phyloP scores from a whole-genome alignment of 441 rosid species.

The Populus trichocarpa region DNA sequence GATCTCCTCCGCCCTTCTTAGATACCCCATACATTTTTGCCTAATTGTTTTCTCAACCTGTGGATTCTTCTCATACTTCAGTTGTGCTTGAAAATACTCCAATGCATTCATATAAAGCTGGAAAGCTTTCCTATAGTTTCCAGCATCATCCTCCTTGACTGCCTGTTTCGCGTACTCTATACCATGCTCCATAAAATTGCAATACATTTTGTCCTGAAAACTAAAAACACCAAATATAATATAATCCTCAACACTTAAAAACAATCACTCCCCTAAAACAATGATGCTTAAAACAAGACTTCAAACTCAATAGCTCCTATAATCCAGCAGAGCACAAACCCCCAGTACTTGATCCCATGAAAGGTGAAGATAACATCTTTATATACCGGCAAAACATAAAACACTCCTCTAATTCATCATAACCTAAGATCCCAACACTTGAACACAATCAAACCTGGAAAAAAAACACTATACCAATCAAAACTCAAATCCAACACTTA shows the following conservation, averaged over 20 bases:
- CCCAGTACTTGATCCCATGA: not conserved
- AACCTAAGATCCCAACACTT: not conserved
- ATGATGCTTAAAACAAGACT: not conserved
- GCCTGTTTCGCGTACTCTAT: conserved; percentile 91
- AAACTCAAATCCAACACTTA: not conserved
- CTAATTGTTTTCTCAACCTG: conserved; percentile 73
- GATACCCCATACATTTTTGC: conserved; percentile 75
- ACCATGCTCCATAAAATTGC: conserved; percentile 89
- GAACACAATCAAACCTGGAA: not conserved
- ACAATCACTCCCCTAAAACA: not conserved
- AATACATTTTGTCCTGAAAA: conserved; percentile 48
- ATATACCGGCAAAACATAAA: not conserved
- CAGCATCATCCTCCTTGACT: conserved; percentile 78
- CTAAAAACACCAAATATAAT: not conserved
- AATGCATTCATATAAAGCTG: conserved; percentile 91
- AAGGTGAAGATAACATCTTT: not conserved
- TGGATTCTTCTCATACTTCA: conserved; percentile 95
- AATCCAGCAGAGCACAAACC: not conserved
- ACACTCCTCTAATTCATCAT: not conserved
- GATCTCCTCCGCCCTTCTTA: conserved; percentile 91
- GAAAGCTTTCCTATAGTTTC: conserved; percentile 85
- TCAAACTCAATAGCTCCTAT: not conserved
- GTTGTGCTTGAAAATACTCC: conserved; percentile 86
- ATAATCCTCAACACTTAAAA: not conserved
- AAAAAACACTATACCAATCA: not conserved